Percentiles rank a stretch among this genome's conserved stretches.
phyloP scores from a whole-genome alignment of 108 stramenopile species.

The Cyclotella atomus region DNA sequence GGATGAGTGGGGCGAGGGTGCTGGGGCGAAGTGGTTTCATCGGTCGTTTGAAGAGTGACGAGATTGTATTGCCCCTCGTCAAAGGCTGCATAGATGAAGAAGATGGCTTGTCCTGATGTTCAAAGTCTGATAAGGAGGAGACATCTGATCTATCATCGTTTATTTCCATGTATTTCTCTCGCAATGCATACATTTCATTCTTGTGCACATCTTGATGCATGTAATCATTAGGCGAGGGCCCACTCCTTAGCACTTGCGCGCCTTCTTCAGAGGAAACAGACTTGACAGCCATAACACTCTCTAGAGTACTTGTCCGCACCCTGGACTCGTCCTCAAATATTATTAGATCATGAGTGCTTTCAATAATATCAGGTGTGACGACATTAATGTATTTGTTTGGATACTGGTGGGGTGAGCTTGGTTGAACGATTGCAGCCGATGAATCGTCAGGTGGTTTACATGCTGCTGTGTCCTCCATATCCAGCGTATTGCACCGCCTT shows the following conservation, averaged over 20 bases:
- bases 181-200: neutral
- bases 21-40: neutral
- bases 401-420: neutral
- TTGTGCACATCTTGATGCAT: neutral
- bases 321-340: neutral
- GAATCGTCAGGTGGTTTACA: neutral
- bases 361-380: neutral
- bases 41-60: neutral
- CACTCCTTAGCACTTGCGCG: neutral
- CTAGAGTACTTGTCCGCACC: constrained; percentile 12
- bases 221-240: neutral
- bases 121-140: constrained; percentile 22
- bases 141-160: constrained; percentile 22
- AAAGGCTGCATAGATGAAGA: neutral
- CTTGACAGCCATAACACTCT: constrained; percentile 35
- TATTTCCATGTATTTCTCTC: neutral
- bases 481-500: neutral
- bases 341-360: neutral
- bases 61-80: neutral
- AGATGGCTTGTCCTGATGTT: neutral
- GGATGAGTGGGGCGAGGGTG: neutral
- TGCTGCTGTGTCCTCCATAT: neutral
- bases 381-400: neutral
- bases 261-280: constrained; percentile 6
- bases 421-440: neutral